A percentile compares a stretch with the other conserved stretches of the same genome.
Evolutionary conservation across 75 land plant species (phyloP).

Genomic region (Picea glauca): DNA sequence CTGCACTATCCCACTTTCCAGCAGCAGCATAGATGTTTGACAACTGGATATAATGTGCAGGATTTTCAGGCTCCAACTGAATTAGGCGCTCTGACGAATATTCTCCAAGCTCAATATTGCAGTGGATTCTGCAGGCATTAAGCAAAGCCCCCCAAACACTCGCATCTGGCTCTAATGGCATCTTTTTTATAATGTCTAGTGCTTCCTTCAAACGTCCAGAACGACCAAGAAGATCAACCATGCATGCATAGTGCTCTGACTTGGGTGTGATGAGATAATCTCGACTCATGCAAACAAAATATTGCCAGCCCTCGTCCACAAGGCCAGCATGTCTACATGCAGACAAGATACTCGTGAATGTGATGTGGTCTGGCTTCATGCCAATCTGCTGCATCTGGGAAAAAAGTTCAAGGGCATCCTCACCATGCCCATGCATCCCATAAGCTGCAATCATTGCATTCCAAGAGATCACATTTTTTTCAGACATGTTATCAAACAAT

Average conservation of each 20-base stretch:
- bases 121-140: conserved; percentile 13
- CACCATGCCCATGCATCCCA: conserved; percentile 18
- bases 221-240: conserved; percentile 31
- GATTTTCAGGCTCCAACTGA: conserved; percentile 12
- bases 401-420: conserved; percentile 30
- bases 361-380: conserved; percentile 13
- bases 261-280: conserved; percentile 5
- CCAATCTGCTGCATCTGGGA: conserved; percentile 23
- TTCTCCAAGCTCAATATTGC: conserved; percentile 7
- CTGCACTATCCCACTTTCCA: conserved; percentile 9
- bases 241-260: conserved; percentile 18
- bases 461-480: conserved; percentile 50
- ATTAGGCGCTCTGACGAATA: neutral
- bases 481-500: conserved; percentile 21
- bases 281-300: conserved; percentile 18
- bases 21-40: conserved; percentile 22
- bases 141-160: conserved; percentile 21
- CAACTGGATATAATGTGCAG: conserved; percentile 13
- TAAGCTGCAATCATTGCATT: conserved; percentile 58
- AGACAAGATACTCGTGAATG: conserved; percentile 1
- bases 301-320: conserved; percentile 13
- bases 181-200: conserved; percentile 3
- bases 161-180: conserved; percentile 2
- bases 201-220: conserved; percentile 18
- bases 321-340: conserved; percentile 26